Evolutionary conservation across 2,329 filamentous ascomycete species (phyloP), one percentile per base, ranked within the genome.

Genomic region (Exophiala dermatitidis): DNA sequence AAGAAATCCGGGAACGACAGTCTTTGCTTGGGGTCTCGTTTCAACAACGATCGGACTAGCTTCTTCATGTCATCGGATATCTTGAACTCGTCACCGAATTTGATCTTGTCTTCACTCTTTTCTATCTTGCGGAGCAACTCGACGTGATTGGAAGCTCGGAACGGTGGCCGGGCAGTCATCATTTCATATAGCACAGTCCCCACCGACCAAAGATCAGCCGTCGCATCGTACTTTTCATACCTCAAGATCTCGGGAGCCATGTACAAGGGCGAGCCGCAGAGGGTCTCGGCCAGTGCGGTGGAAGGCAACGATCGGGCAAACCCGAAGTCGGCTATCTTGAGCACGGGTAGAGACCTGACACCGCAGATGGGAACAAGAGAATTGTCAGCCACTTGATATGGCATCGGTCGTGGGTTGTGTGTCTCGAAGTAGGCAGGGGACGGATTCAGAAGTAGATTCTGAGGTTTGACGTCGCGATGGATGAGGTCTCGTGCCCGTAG

Each of bases 281-380:
- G 81, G 0, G 93, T 98, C 69, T 98, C 93, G 7, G 93, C 93
- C 59, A 98, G 78, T 3, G 90, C 91, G 0, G 91, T 95, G 5
- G 88, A 84, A 1, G 93, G 91, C 46, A 98, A 74, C 51, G 94
- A 89, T 52, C 93, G 84, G 52, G 93, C 93, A 68, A 98, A 98
- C n/a, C 93, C 93, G 67, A 98, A 98, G 72, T 98, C 93, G 53
- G 93, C 93, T 63, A 98, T 84, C 73, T 98, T 98, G 56, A 98
- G 81, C 85, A 97, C 94, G 3, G 93, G 93, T 40, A 98, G 72
- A 12, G 90, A 93, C 49, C 82, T 78, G 31, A 98, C 74, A 5
- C 93, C 93, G 29, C 85, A 84, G 29, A 85, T 80, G 3, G 91
- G 90, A 42, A 88, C 86, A 52, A 93, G 76, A 0, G 89, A 90